Conservation (phyloP, 2,329 filamentous ascomycete genomes). For the Fusarium nodosum region DNA sequence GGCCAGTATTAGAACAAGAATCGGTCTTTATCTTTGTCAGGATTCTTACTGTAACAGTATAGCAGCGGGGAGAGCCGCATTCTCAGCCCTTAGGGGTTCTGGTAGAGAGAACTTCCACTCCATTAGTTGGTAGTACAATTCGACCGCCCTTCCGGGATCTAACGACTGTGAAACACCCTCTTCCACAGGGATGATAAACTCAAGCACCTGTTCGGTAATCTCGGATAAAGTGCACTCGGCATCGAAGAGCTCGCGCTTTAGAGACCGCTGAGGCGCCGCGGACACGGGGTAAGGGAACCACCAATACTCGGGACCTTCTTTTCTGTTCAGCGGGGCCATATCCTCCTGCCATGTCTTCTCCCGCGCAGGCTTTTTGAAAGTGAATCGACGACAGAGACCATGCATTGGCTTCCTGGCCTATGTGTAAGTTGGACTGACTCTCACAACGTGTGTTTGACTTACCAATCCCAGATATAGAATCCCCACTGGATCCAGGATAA, state of each 20-base stretch:
- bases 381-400: conserved; percentile 21
- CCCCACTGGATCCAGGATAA: conserved; percentile 41
- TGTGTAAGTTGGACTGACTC: neutral
- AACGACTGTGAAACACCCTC: neutral
- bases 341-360: conserved; percentile 27
- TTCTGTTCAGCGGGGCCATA: conserved; percentile 12
- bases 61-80: conserved; percentile 21
- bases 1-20: neutral
- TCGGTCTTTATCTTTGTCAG: fast-evolving
- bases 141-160: conserved; percentile 4
- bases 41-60: conserved; percentile 27
- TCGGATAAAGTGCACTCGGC: conserved; percentile 31
- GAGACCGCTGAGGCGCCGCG: conserved; percentile 4
- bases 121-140: conserved; percentile 22
- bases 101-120: conserved; percentile 36
- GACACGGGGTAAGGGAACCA: conserved; percentile 37
- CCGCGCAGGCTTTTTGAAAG: conserved; percentile 14
- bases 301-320: conserved; percentile 30
- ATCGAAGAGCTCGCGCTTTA: conserved; percentile 35
- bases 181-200: conserved; percentile 30
- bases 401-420: conserved; percentile 38
- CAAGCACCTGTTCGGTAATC: conserved; percentile 28
- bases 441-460: neutral
- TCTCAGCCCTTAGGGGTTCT: conserved; percentile 27
- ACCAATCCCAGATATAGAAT: conserved; percentile 40